Base-by-base conservation (phyloP, 306 rosid species). In the Casuarina cunninghamiana region DNA sequence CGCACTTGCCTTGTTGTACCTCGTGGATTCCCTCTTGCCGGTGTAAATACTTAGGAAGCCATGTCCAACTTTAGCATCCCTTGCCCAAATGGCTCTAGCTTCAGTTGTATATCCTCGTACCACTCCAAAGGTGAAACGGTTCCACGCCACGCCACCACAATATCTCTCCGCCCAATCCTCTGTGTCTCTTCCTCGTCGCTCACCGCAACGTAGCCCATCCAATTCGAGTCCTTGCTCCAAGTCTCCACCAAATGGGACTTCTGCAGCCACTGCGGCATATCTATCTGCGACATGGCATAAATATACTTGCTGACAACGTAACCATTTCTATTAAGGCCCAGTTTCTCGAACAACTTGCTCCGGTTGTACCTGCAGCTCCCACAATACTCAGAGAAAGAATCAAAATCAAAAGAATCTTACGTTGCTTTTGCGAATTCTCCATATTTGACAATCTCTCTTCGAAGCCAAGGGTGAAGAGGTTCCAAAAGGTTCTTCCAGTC, bases 381-480 rank as follows among this genome's bases (percentile, higher is more conserved):
- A 1, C 94, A 81, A 19, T 78, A 89, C 71, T 88, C 91, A 0
- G 94, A 92, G 75, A 85, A 78, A 2, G 89, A 71, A 49, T 88
- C 93, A 50, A 80, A 87, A 61, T 92, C 93, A 39, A 90, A 90
- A 39, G 93, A 91, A 38, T 90, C 93, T 42, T 88, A 92, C 32
- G 97, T 87, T 37, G 95, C 91, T 69, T 88, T 91, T 3, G 91
- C 83, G 32, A 92, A 88, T 53, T 92, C 97, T 5, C 97, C 97
- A 4, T 88, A 92, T 66, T 88, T 90, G 75, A 92, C 80, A 21
- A 92, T 63, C 53, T 88, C 95, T 48, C 96, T 79, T n/a, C 95
- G 86, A 6, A 87, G 78, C 82, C 86, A 84, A 2, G 90, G 89
- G n/a, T 84, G 82, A 39, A 90, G 91, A 8, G 93, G 96, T 16